Evolutionary conservation across 345 rosid species (phyloP).

Genomic region (Jatropha curcas): DNA sequence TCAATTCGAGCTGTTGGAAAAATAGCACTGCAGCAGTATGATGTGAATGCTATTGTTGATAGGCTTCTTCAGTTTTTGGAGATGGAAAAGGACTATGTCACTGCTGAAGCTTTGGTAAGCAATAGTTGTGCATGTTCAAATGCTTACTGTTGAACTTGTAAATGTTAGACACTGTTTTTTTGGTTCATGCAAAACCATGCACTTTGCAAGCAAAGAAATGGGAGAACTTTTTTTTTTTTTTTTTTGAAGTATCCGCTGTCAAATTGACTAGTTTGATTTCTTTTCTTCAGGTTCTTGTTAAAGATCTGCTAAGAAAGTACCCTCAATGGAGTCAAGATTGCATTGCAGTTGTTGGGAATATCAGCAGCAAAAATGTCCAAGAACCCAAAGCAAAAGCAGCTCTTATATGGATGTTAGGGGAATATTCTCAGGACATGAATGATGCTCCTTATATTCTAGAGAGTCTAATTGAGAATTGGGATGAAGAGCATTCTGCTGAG

Average conservation of each 20-base stretch:
- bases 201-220: neutral
- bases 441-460: conserved; percentile 95
- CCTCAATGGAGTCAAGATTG: conserved; percentile 99
- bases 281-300: conserved; percentile 79
- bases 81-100: conserved; percentile 99
- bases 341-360: conserved; percentile 98
- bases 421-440: conserved; percentile 95
- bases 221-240: neutral
- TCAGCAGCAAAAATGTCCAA: conserved; percentile 86
- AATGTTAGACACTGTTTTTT: neutral
- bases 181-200: conserved; percentile 10
- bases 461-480: conserved; percentile 88
- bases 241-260: neutral
- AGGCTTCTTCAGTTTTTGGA: conserved; percentile 99
- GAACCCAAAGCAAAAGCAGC: conserved; percentile 98
- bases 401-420: conserved; percentile 99
- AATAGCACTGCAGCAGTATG: conserved; percentile 97
- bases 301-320: conserved; percentile 93
- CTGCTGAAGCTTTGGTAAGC: conserved; percentile 94
- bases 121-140: conserved; percentile 8
- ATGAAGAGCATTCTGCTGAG: conserved; percentile 94
- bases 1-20: conserved; percentile 98
- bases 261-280: conserved; percentile 17
- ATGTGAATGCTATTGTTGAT: conserved; percentile 98
- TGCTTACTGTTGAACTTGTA: conserved; percentile 11